These are phyloP conservation scores for Barnettozyma hawaiiensis DNA, from an alignment of 1,139 yeast genomes.

Conservation along the genomic window DNA sequence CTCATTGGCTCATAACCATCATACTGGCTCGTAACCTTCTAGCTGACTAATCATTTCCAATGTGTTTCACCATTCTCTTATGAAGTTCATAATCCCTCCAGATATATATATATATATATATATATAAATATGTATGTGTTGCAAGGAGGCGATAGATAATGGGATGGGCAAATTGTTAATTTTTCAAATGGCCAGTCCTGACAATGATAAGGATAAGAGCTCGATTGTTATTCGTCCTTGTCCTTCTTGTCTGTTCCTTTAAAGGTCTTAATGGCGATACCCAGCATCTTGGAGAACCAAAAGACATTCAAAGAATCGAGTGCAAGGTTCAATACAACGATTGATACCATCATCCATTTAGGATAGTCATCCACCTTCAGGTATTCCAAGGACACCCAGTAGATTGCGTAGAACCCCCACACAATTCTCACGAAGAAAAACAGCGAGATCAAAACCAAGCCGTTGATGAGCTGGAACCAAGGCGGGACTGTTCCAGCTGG, in stretches of 20 bases:
- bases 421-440: constrained; percentile 76
- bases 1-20: no score
- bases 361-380: constrained; percentile 36
- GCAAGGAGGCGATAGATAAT: no score
- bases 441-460: constrained; percentile 58
- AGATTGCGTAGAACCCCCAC: constrained; percentile 82
- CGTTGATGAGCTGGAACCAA: constrained; percentile 58
- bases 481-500: constrained; percentile 55
- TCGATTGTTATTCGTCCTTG: not conserved
- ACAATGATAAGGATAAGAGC: no score
- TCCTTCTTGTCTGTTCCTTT: constrained; percentile 19
- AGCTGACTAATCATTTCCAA: no score
- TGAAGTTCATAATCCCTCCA: not conserved
- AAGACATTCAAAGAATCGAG: constrained; percentile 61
- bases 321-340: constrained; percentile 54
- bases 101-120: no score
- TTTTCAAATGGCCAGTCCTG: no score
- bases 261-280: constrained; percentile 56
- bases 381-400: constrained; percentile 29
- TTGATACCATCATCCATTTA: constrained; percentile 38
- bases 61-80: no score
- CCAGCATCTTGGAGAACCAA: constrained; percentile 75
- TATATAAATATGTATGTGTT: no score
- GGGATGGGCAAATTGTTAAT: not conserved
- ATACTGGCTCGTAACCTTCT: no score